Evolutionary conservation across 345 rosid species (phyloP), one percentile per base, ranked within the genome.

Genomic region (Euphorbia tirucalli): DNA sequence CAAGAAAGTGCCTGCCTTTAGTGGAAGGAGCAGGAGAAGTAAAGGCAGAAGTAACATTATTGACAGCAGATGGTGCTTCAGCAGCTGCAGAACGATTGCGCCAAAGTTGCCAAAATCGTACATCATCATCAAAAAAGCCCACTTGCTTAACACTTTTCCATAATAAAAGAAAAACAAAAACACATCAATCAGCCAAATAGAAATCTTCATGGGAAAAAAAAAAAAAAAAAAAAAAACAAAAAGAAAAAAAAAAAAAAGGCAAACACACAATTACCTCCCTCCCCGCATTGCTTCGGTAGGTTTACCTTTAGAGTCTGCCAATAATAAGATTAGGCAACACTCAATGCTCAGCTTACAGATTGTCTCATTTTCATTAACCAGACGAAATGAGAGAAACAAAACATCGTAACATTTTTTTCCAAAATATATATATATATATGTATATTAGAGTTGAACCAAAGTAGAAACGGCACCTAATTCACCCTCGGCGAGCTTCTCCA

Each of bases 401-500:
- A 21, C 22, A 64, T 41, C 58, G 15, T 21, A 30, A 60, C n/a
- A 31, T 11, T 14, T 25, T n/a, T n/a, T n/a, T n/a, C n/a, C n/a
- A n/a, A n/a, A n/a, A n/a, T n/a, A n/a, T n/a, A n/a, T n/a, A n/a
- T n/a, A n/a, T n/a, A n/a, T n/a, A n/a, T n/a, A n/a, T n/a, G n/a
- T n/a, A n/a, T n/a, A n/a, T n/a, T n/a, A 35, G 35, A 16, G 32
- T 58, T 35, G 37, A 25, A 31, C 14, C 32, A 52, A 22, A 31
- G 30, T 63, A 39, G 28, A 27, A 57, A 27, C 59, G 73, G 25
- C 31, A 90, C 98, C 97, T 67, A 87, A 83, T 73, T 95, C 97
- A 72, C 99, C 99, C 71, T 95, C 99, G 7, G 99, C 98, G 2
- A 95, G 98, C 83, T 95, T 93, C 89, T 96, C 98, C 83, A 96